A percentile compares a stretch with the other conserved stretches of the same genome.
These are phyloP conservation scores for Pythium monospermum DNA, from an alignment of 352 stramenopile species.

Conservation along the genomic window DNA sequence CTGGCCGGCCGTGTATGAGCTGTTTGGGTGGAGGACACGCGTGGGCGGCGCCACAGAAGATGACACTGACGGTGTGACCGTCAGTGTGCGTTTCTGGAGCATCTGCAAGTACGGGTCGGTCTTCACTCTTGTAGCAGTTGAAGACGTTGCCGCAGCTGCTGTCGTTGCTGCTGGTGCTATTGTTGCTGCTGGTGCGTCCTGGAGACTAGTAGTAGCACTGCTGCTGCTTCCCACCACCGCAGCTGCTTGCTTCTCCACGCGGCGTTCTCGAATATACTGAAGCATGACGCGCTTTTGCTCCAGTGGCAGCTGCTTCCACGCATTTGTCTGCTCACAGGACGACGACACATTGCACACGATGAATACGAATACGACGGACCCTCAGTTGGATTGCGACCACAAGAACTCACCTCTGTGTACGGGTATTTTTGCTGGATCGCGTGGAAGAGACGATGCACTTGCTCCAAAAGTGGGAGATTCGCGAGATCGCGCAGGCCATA, in stretches of 20 bases:
- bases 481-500: conserved; percentile 66
- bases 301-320: conserved; percentile 69
- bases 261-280: conserved; percentile 60
- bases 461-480: conserved; percentile 69
- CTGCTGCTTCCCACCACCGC: not conserved
- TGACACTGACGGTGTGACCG: not conserved
- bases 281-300: conserved; percentile 82
- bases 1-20: conserved; percentile 45
- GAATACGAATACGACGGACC: too few species aligned
- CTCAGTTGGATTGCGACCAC: not conserved
- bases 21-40: conserved; percentile 74
- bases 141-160: not conserved
- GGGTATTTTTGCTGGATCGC: conserved; percentile 78
- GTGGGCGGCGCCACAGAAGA: not conserved
- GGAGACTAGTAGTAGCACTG: conserved; percentile 4
- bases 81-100: conserved; percentile 63
- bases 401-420: conserved; percentile 59
- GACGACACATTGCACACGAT: too few species aligned
- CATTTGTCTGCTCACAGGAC: conserved; percentile 38
- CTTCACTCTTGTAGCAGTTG: conserved; percentile 24
- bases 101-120: conserved; percentile 76
- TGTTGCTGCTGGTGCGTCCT: conserved; percentile 1
- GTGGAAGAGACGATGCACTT: conserved; percentile 81
- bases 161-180: not conserved
- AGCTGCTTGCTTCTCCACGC: conserved; percentile 38